Percentiles rank a stretch among this genome's conserved stretches.
phyloP scores from a whole-genome alignment of 2,329 filamentous ascomycete genomes.

The Colletotrichum gloeosporioides region DNA sequence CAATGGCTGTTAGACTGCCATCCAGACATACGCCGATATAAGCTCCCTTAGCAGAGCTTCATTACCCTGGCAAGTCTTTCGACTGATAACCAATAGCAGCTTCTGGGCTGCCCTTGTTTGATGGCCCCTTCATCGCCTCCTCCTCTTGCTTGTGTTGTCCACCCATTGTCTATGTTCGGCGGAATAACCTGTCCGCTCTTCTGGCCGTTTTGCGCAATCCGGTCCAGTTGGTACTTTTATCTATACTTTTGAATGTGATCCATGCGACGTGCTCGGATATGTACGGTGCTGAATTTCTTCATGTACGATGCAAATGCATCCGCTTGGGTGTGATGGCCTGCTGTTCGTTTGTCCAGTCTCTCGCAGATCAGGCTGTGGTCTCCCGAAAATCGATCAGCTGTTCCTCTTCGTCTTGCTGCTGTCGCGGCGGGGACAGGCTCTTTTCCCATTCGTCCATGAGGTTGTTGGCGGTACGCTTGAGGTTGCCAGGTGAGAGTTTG shows the following conservation, averaged over 20 bases:
- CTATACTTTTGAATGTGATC: slow-evolving; percentile 9
- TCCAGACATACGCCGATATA: slow-evolving; percentile 18
- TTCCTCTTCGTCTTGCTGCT: slow-evolving; percentile 16
- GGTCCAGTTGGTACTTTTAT: slow-evolving; percentile 8
- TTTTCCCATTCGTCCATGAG: slow-evolving; percentile 94
- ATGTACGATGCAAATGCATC: not conserved
- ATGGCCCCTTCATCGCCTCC: not conserved
- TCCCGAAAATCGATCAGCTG: slow-evolving; percentile 21
- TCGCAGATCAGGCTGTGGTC: slow-evolving; percentile 7
- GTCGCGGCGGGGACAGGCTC: slow-evolving; percentile 62
- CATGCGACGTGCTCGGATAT: not conserved
- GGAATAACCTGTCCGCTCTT: not conserved
- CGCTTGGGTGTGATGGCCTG: not conserved
- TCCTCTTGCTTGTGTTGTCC: not conserved
- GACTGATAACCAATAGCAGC: not conserved
- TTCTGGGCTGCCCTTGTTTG: not conserved
- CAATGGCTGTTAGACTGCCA: slow-evolving; percentile 6
- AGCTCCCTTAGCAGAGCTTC: not conserved
- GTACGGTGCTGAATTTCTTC: not conserved
- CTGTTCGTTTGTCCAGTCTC: not conserved
- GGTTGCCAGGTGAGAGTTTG: slow-evolving; percentile 74
- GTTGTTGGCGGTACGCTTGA: slow-evolving; percentile 83
- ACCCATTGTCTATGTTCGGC: not conserved
- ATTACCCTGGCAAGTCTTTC: not conserved
- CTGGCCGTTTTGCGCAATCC: slow-evolving; percentile 8